Percentiles rank a stretch among this genome's conserved stretches.
Evolutionary conservation across 306 rosid genomes (phyloP).

Genomic region (Dryas alaskensis): DNA sequence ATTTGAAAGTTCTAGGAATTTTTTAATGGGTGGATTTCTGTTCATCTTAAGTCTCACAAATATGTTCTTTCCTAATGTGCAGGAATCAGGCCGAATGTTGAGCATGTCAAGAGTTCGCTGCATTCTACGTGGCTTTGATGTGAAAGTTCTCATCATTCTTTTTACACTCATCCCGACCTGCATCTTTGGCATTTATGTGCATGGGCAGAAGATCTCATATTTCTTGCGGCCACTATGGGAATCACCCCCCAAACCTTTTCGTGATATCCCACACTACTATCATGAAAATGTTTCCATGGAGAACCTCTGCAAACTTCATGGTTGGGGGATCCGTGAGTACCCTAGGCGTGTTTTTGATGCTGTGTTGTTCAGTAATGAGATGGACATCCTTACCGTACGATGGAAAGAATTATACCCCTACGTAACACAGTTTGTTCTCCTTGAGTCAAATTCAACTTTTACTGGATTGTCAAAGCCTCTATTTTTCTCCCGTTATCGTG

Average conservation of each 20-base stretch:
- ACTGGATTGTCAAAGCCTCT: slow-evolving; percentile 79
- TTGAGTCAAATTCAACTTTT: slow-evolving; percentile 93
- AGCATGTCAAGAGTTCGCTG: slow-evolving; percentile 93
- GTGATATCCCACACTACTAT: slow-evolving; percentile 84
- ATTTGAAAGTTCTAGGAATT: background rate
- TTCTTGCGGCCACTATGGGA: slow-evolving; percentile 97
- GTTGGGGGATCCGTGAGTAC: slow-evolving; percentile 87
- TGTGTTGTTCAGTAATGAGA: slow-evolving; percentile 89
- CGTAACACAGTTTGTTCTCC: slow-evolving; percentile 78
- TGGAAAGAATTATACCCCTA: slow-evolving; percentile 96
- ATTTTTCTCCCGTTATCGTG: slow-evolving; percentile 51
- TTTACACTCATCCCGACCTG: slow-evolving; percentile 70
- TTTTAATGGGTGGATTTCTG: slow-evolving; percentile 4
- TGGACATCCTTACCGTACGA: slow-evolving; percentile 77
- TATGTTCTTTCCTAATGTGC: slow-evolving; percentile 24
- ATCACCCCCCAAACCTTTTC: slow-evolving; percentile 80
- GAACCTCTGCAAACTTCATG: slow-evolving; percentile 87
- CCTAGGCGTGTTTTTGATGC: slow-evolving; percentile 98
- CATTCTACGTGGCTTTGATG: slow-evolving; percentile 79
- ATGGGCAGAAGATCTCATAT: slow-evolving; percentile 98
- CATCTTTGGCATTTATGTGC: slow-evolving; percentile 64
- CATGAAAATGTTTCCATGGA: slow-evolving; percentile 87
- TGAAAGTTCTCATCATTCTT: slow-evolving; percentile 71
- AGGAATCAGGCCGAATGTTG: slow-evolving; percentile 73
- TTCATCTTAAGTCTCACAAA: background rate